Base-by-base conservation (phyloP, 805 yeast species). In the Candida ficus region DNA sequence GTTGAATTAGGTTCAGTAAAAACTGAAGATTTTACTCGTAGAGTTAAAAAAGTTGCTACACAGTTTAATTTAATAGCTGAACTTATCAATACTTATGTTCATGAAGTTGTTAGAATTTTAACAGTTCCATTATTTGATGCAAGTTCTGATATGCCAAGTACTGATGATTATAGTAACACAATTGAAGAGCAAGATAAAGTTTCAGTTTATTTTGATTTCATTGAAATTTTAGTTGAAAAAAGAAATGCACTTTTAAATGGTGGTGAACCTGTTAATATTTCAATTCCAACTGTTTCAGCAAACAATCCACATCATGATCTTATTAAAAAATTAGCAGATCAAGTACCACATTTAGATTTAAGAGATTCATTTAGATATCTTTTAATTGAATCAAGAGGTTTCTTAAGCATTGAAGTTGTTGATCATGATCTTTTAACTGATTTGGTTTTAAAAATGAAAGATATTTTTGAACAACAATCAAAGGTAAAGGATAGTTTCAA, bases 121-220 rank as follows among this genome's bases (percentile, higher is more conserved):
- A 54, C 64, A 27, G 66, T 64, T n/a, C 78, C 78, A 0, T 66
- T 84, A 7, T 62, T 76, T 29, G 81, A 78, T 37, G 50, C 61
- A n/a, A 64, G 62, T 8, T 59, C 61, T 1, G 69, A 67, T 30
- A 10, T n/a, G n/a, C 53, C 58, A n/a, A 46, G 44, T 37, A 57
- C 52, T 12, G 83, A 78, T 37, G 97, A 89, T 53, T 93, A 90
- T 59, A 80, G 76, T 11, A 73, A 72, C 5, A 80, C 95, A 0
- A 65, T 91, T 36, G 76, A 77, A 31, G 80, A 75, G 35, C 98
- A 91, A 58, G 95, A 83, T 43, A 69, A 73, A 43, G 82, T 82
- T 0, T 76, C 77, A 30, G 69, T 75, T 0, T 71, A 76, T 42
- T 63, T 85, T 43, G 77, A 75, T 38, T 72, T 75, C 16, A 44